Percentiles rank a stretch among this genome's conserved stretches.
phyloP scores from a whole-genome alignment of 805 yeast genomes.

The Yamadazyma kitorensis region DNA sequence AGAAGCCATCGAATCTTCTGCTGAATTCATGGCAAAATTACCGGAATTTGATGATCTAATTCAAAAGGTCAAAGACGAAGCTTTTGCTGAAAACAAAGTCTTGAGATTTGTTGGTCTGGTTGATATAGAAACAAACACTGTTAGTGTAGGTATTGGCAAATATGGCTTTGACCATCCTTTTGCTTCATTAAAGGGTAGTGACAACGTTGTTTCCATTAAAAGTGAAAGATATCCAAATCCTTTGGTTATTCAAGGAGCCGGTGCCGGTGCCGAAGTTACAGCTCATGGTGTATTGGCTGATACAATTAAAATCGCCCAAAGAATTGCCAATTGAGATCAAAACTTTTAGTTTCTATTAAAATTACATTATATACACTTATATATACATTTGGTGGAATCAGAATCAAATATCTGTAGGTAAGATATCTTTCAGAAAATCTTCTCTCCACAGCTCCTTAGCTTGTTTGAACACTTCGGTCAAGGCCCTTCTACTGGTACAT shows the following conservation, averaged over 20 bases:
- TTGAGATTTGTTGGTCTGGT: conserved; percentile 91
- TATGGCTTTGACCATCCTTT: conserved; percentile 91
- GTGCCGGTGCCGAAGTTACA: conserved; percentile 75
- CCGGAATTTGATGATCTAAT: conserved; percentile 82
- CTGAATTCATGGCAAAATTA: conserved; percentile 74
- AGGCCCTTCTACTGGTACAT: conserved; percentile 50
- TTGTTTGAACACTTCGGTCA: conserved; percentile 54
- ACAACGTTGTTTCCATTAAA: conserved; percentile 88
- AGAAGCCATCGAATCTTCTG: conserved; percentile 68
- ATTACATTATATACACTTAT: no score
- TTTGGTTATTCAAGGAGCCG: conserved; percentile 96
- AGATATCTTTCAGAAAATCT: conserved; percentile 13
- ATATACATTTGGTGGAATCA: no score
- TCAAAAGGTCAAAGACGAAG: conserved; percentile 73
- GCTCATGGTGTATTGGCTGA: conserved; percentile 91
- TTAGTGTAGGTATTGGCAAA: conserved; percentile 84
- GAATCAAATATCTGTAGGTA: conserved; percentile 14
- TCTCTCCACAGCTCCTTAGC: conserved; percentile 36
- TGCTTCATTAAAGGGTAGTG: conserved; percentile 93
- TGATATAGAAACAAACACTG: conserved; percentile 66
- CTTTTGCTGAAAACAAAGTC: conserved; percentile 80
- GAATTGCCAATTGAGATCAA: conserved; percentile 49
- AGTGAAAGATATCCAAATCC: conserved; percentile 93
- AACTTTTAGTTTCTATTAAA: background rate
- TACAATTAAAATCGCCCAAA: conserved; percentile 85